Percentiles rank a stretch among this genome's conserved stretches.
Evolutionary conservation across 2,329 filamentous ascomycete genomes (phyloP).

Genomic region (Monosporascus ibericus): DNA sequence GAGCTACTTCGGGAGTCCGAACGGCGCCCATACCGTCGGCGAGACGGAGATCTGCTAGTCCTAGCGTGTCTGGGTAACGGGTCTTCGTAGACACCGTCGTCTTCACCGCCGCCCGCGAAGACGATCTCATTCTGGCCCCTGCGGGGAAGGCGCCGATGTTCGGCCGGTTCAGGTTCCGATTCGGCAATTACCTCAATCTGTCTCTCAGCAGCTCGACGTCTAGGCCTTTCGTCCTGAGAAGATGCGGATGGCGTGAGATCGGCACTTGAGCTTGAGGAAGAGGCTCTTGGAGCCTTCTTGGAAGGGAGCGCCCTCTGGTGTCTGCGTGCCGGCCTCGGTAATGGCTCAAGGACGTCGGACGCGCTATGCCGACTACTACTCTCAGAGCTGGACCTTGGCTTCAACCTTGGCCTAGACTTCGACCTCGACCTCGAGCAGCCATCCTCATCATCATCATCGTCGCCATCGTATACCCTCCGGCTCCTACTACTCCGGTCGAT

Average conservation of each 20-base stretch:
- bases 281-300: slow-evolving; percentile 28
- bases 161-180: slow-evolving; percentile 11
- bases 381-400: slow-evolving; percentile 15
- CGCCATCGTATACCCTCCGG: slow-evolving; percentile 15
- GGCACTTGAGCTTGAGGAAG: slow-evolving; percentile 31
- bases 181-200: slow-evolving; percentile 13
- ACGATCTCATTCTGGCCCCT: slow-evolving; percentile 8
- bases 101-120: slow-evolving; percentile 8
- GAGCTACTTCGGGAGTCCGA: slow-evolving; percentile 21
- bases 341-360: slow-evolving; percentile 13
- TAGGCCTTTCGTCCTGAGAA: slow-evolving; percentile 26
- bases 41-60: slow-evolving; percentile 6
- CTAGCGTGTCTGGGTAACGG: slow-evolving; percentile 10
- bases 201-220: slow-evolving; percentile 15
- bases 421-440: slow-evolving; percentile 20
- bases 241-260: slow-evolving; percentile 32
- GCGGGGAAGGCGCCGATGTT: slow-evolving; percentile 8
- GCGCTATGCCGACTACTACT: slow-evolving; percentile 4
- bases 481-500: slow-evolving; percentile 17
- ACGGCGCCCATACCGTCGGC: slow-evolving; percentile 16
- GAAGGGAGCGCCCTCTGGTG: slow-evolving; percentile 33
- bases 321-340: slow-evolving; percentile 28
- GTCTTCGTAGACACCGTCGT: slow-evolving; percentile 9
- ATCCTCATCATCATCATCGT: slow-evolving; percentile 18
- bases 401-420: slow-evolving; percentile 13